Base-by-base conservation (phyloP, 129 eudicot species). In the Chrysanthemum seticuspe region DNA sequence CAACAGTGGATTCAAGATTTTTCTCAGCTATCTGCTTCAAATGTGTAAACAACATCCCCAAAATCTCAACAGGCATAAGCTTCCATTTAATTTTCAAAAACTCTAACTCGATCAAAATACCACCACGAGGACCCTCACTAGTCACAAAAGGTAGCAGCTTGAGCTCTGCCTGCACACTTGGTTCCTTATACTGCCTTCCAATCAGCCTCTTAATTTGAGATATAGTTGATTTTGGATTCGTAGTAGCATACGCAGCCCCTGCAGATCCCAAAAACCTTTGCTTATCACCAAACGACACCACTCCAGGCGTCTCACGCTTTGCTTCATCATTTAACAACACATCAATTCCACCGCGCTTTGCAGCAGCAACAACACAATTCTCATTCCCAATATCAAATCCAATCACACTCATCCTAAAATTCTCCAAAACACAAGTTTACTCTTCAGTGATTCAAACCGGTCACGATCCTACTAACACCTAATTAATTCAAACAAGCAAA, bases 301-400 rank as follows among this genome's bases (percentile, higher is more conserved):
- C 88, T 15, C 83, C 83, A 2, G 98, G 91, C 2, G 88, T 87
- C 66, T 89, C 98, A 12, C 95, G 86, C 2, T 85, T 85, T 0
- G 94, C 89, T 71, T 85, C 98, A 68, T 89, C 88, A 57, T 92
- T 88, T 65, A 92, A 71, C 62, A 89, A 25, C 9, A 89, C 96
- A 53, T 89, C 98, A 27, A 92, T 84, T 4, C 91, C 91, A 2
- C 90, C 74, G 29, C 86, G 88, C 80, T 85, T 92, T 7, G 87
- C 95, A n/a, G 69, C 89, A 51, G 79, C 94, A 40, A 89, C 80
- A 6, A 89, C 95, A 68, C 89, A 85, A 65, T 78, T 89, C 83
- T 89, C 98, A 52, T 89, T 92, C 15, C 98, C 98, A 34, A 87
- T 84, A 74, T 92, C 98, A 70, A 89, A 89, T 55, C 98, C 98